Base-by-base conservation (phyloP, 2,329 filamentous ascomycete genomes). In the Aspergillaceae sp. region DNA sequence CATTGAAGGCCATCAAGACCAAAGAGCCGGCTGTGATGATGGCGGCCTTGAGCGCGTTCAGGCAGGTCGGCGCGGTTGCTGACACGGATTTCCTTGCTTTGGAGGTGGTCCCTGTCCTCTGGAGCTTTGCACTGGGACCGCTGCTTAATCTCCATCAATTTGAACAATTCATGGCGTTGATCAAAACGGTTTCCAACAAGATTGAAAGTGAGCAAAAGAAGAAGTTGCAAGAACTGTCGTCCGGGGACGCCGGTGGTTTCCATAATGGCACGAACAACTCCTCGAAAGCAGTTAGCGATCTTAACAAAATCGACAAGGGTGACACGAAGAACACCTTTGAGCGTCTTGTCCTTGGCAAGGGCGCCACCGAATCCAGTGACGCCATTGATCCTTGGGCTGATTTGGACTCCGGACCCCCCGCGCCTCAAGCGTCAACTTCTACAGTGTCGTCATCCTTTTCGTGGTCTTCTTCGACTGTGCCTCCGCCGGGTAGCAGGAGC, bases 11-110 rank as follows among this genome's bases (percentile, higher is more conserved):
- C 2, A 97, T 98, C 71, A 97, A 95, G 68, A 98, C 92, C 0
- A 97, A 95, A 63, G 92, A 98, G 64, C 92, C 92, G 0, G 90
- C 89, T 5, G 92, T 98, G 7, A 97, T 97, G 87, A 86, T 97
- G 74, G 90, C 91, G 4, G 85, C 89, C 0, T 74, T 97, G 32
- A 84, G 83, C 46, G 88, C 96, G 1, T 82, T 97, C 53, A 80
- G 79, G 42, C 85, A 95, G 42, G 84, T 98, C 29, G 89, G 89
- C 6, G 79, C 80, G 42, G 76, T 84, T 19, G 90, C 86, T 4
- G 92, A 97, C 61, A 79, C 84, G 2, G 92, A 96, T 40, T 97
- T 95, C 61, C 79, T 96, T 26, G 92, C 92, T 8, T 82, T 92
- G 71, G 91, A 97, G 46, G 82, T 95, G 10, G 72, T 98, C 7